A percentile compares a stretch with the other conserved stretches of the same genome.
Conservation (phyloP, 1,139 yeast genomes). For the Geotrichum histeridarum region DNA sequence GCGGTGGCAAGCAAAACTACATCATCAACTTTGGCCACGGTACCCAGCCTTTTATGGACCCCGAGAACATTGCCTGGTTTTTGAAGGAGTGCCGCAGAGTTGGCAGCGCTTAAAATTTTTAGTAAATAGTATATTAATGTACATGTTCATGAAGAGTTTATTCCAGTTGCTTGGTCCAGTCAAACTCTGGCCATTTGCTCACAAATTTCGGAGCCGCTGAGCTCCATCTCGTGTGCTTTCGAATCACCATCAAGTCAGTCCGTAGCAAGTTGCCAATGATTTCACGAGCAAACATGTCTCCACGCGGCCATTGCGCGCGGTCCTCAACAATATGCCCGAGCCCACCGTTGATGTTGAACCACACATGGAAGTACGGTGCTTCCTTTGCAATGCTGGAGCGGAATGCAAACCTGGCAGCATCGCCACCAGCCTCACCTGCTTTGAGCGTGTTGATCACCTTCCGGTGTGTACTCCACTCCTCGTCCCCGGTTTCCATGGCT, state of each 20-base stretch:
- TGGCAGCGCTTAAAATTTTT: constrained; percentile 40
- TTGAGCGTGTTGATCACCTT: constrained; percentile 38
- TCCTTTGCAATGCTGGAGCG: constrained; percentile 43
- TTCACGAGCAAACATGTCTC: constrained; percentile 44
- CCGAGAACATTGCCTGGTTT: constrained; percentile 79
- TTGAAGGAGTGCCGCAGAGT: constrained; percentile 81
- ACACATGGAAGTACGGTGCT: constrained; percentile 49
- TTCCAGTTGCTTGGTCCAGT: constrained; percentile 31
- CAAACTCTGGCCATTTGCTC: constrained; percentile 32
- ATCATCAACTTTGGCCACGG: constrained; percentile 97
- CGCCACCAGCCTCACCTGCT: constrained; percentile 29
- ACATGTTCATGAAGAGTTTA: neutral
- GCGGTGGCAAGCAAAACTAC: constrained; percentile 86
- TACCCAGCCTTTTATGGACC: constrained; percentile 94
- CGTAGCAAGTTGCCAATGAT: constrained; percentile 45
- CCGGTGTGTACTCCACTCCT: constrained; percentile 42
- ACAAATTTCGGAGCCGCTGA: constrained; percentile 21
- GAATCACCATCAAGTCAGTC: constrained; percentile 36
- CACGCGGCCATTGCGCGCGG: constrained; percentile 42
- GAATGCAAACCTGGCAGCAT: constrained; percentile 33
- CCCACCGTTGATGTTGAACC: constrained; percentile 47
- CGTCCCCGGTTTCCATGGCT: constrained; percentile 40
- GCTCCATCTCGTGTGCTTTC: constrained; percentile 35
- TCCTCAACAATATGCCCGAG: constrained; percentile 49
- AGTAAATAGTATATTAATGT: neutral